Evolutionary conservation across 768 basidiomycete species (phyloP).

Genomic region (Suillus variegatus): DNA sequence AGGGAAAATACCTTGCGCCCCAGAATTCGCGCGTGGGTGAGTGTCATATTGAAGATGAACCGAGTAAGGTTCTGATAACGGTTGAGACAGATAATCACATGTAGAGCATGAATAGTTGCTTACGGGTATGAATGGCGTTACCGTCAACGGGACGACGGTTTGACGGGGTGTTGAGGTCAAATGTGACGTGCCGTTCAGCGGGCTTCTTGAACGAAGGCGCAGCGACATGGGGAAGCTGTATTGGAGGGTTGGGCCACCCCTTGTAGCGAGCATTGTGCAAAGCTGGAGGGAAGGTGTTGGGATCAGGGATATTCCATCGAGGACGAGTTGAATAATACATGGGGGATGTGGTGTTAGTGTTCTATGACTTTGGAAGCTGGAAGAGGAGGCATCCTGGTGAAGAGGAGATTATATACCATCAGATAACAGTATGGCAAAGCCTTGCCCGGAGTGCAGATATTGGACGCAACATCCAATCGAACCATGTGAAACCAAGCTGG

Average conservation of each 20-base stretch:
- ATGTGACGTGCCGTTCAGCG: neutral
- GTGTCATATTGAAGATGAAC: neutral
- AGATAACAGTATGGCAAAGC: conserved; percentile 4
- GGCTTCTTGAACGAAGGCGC: neutral
- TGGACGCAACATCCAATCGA: neutral
- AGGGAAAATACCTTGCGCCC: neutral
- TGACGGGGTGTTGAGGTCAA: neutral
- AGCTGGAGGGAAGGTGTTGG: neutral
- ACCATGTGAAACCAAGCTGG: neutral
- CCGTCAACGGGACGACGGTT: neutral
- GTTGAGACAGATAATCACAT: neutral
- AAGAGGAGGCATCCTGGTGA: neutral
- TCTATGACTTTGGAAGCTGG: neutral
- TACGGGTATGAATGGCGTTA: neutral
- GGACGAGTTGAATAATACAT: neutral
- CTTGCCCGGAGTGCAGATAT: neutral
- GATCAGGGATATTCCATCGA: neutral
- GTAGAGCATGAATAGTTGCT: neutral
- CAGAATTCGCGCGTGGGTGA: no score
- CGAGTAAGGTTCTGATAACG: neutral
- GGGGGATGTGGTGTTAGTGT: neutral
- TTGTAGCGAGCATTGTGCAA: conserved; percentile 2
- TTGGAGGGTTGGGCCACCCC: conserved; percentile 1
- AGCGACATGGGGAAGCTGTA: neutral
- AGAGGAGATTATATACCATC: conserved; percentile 8